A percentile compares a stretch with the other conserved stretches of the same genome.
These are phyloP conservation scores for Inga leiocalycina DNA, from an alignment of 306 rosid species.

Conservation along the genomic window DNA sequence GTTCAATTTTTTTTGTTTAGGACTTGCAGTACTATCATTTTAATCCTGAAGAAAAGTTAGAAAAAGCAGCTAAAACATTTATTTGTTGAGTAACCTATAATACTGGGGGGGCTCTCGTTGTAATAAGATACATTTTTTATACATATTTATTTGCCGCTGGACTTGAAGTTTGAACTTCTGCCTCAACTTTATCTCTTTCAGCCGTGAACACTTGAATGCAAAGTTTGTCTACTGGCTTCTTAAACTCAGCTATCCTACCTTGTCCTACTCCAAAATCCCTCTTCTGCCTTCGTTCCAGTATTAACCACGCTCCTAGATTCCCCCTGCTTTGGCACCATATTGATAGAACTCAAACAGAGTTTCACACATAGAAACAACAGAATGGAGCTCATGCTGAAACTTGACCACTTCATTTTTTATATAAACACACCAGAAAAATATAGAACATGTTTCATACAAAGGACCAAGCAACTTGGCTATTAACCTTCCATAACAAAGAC, in stretches of 20 bases:
- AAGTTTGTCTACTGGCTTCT: not conserved
- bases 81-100: not conserved
- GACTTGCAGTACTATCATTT: not conserved
- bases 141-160: not conserved
- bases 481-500: not conserved
- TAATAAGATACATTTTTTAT: constrained; percentile 12
- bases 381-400: not conserved
- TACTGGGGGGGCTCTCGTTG: constrained; percentile 27
- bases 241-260: not conserved
- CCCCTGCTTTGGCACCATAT: not conserved
- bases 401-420: not conserved
- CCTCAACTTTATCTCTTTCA: not conserved
- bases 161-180: not conserved
- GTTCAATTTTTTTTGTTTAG: not conserved
- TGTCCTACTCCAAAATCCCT: not conserved
- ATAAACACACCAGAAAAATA: not conserved
- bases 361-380: not conserved
- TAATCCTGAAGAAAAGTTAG: not conserved
- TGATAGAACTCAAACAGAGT: not conserved
- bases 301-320: not conserved
- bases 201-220: not conserved
- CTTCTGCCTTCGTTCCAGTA: not conserved
- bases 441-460: not conserved
- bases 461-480: not conserved
- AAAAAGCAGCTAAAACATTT: not conserved